phyloP scores from a whole-genome alignment of 2,329 filamentous ascomycete genomes.

The Penicillium sclerotigenum region DNA sequence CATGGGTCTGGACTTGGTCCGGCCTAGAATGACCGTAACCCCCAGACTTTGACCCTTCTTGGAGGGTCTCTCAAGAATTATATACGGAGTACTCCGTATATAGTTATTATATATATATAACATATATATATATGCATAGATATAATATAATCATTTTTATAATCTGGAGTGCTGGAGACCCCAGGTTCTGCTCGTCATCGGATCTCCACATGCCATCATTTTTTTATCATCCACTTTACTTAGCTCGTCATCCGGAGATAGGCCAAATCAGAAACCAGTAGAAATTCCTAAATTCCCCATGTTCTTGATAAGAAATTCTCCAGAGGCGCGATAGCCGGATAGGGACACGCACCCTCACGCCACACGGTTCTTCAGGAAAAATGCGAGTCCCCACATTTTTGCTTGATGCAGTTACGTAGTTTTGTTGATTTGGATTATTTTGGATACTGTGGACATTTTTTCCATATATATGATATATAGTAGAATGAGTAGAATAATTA shows the following conservation, averaged over 20 bases:
- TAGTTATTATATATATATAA: neutral
- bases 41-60: neutral
- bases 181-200: constrained; percentile 8
- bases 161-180: neutral
- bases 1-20: constrained; percentile 6
- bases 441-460: neutral
- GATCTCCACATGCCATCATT: constrained; percentile 15
- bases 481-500: neutral
- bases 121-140: too few species aligned
- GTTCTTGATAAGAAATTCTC: constrained; percentile 14
- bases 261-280: neutral
- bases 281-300: neutral
- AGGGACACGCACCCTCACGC: constrained; percentile 27
- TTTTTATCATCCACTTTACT: constrained; percentile 8
- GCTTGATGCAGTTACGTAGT: constrained; percentile 5
- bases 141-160: too few species aligned
- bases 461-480: neutral
- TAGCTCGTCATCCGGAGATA: neutral
- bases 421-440: neutral
- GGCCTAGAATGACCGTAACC: neutral
- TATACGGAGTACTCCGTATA: neutral
- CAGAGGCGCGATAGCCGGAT: constrained; percentile 25
- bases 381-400: constrained; percentile 19
- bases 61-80: neutral
- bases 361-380: constrained; percentile 21